These are phyloP conservation scores for Acer saccharum DNA, from an alignment of 345 rosid species.

Conservation along the genomic window DNA sequence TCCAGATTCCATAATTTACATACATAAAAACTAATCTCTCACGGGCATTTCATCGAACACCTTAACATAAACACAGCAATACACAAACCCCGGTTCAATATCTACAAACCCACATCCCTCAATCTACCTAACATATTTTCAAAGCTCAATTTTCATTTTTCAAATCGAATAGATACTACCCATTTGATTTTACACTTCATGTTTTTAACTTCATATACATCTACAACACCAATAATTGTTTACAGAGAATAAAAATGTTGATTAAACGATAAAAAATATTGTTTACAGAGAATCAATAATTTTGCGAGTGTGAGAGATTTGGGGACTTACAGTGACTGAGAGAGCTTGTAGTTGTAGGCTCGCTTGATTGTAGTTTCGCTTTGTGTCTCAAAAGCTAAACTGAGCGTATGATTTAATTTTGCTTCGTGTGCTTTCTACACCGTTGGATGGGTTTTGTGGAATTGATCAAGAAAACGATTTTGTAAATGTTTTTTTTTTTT, in stretches of 20 bases:
- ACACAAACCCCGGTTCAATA: neutral
- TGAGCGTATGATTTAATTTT: neutral
- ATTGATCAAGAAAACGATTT: neutral
- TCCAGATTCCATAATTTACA: neutral
- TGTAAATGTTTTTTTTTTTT: no score
- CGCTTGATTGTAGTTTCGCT: neutral
- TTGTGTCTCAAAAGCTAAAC: neutral
- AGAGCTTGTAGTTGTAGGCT: neutral
- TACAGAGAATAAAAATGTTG: neutral
- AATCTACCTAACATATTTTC: neutral
- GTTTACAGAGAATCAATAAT: neutral
- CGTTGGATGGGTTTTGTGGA: neutral
- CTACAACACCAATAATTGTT: neutral
- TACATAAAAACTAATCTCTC: neutral
- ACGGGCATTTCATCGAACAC: conserved; percentile 22
- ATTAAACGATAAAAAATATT: neutral
- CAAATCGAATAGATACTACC: neutral
- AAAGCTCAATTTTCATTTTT: neutral
- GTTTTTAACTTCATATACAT: neutral
- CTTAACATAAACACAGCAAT: neutral
- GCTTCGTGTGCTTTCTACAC: neutral
- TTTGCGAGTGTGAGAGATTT: neutral
- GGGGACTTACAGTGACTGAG: neutral
- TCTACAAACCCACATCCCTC: neutral
- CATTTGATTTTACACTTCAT: neutral